A percentile compares a stretch with the other conserved stretches of the same genome.
Evolutionary conservation across 2,329 filamentous ascomycete species (phyloP).

Genomic region (Ascomycota sp.): DNA sequence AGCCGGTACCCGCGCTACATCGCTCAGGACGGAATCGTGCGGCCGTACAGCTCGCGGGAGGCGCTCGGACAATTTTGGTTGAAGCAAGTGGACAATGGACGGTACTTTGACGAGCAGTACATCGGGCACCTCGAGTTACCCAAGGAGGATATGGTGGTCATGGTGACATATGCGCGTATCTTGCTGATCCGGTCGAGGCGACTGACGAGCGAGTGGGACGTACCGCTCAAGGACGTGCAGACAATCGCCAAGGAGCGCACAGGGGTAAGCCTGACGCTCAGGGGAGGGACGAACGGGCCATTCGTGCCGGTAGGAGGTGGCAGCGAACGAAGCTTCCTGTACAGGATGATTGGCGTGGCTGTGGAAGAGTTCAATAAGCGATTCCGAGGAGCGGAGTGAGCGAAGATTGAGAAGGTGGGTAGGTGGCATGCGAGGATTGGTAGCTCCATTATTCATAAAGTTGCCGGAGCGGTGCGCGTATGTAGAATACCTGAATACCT

Average conservation of each 20-base stretch:
- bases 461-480: no score
- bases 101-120: constrained; percentile 94
- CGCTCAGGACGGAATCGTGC: constrained; percentile 74
- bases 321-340: constrained; percentile 40
- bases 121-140: constrained; percentile 88
- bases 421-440: neutral
- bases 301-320: constrained; percentile 91
- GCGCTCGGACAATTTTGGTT: constrained; percentile 95
- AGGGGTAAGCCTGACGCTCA: constrained; percentile 67
- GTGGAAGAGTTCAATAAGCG: constrained; percentile 45
- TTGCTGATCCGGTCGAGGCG: constrained; percentile 74
- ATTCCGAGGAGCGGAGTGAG: constrained; percentile 21
- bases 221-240: constrained; percentile 84
- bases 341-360: constrained; percentile 41
- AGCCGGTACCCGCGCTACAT: constrained; percentile 87
- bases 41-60: constrained; percentile 84
- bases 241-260: constrained; percentile 94
- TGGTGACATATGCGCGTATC: constrained; percentile 73
- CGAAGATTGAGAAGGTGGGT: no score
- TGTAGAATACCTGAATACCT: neutral
- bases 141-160: constrained; percentile 66
- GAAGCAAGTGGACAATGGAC: constrained; percentile 91
- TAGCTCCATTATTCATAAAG: no score
- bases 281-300: constrained; percentile 79
- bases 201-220: constrained; percentile 83